Base-by-base conservation (phyloP, 345 rosid species). In the Hirschfeldia incana region DNA sequence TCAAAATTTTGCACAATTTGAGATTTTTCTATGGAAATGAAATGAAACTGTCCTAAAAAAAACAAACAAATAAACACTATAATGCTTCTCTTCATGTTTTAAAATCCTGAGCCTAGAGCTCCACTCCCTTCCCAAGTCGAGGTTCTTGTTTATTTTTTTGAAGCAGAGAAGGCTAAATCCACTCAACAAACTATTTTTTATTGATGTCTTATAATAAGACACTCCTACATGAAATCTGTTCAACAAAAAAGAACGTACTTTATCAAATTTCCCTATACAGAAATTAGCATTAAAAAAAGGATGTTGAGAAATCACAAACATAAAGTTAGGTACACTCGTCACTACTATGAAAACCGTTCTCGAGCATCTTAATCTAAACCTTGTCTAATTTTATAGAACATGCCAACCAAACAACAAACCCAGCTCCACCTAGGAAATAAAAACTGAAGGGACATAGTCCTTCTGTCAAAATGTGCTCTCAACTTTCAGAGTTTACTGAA, bases 311-410 rank as follows among this genome's bases (percentile, higher is more conserved):
- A 34, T 69, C 32, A 11, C 65, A 67, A 16, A 69, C 28, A 77
- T 33, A 39, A 32, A 36, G 65, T 70, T 26, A 63, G 70, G 71
- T 37, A 64, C 44, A 64, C 13, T 26, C 36, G 12, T 34, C 80
- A 63, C 65, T 34, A 60, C 63, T 44, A 29, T 17, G 68, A 60
- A 67, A 76, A 76, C 49, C 69, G n/a, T 61, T 61, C 13, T 27
- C 33, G 28, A n/a, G 11, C 11, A 70, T 21, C 49, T 8, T 62
- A 51, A 46, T 55, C 27, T 16, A 32, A 57, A 61, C 17, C 9
- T 10, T 49, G 8, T 69, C 53, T 69, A 58, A 13, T 44, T 55
- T 21, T 21, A 59, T 17, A 69, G 29, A 27, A 46, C 17, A 61
- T 69, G 17, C 37, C 51, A 76, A 68, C 60, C 17, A 42, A 58